A percentile compares a stretch with the other conserved stretches of the same genome.
These are phyloP conservation scores for Aspergillus hiratsukae DNA, from an alignment of 2,329 filamentous ascomycete species.

Conservation along the genomic window DNA sequence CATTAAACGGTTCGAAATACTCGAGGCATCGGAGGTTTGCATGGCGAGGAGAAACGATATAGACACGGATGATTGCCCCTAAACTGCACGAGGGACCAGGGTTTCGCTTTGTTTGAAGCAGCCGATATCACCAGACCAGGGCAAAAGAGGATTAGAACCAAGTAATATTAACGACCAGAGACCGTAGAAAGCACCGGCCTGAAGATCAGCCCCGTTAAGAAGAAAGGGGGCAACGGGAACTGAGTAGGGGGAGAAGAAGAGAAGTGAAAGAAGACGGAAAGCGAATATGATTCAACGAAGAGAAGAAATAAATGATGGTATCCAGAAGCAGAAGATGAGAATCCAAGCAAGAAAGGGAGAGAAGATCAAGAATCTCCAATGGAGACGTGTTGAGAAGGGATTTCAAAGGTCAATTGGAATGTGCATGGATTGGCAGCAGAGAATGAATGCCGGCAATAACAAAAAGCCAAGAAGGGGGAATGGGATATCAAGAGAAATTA, in stretches of 20 bases:
- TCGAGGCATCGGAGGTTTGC: conserved; percentile 73
- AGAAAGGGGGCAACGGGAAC: conserved; percentile 9
- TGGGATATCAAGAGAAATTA: conserved; percentile 1
- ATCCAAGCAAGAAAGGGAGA: conserved; percentile 14
- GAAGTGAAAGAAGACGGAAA: conserved; percentile 5
- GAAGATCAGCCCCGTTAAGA: conserved; percentile 16
- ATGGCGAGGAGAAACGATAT: conserved; percentile 59
- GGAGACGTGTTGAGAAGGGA: conserved; percentile 28
- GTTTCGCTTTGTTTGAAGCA: conserved; percentile 26
- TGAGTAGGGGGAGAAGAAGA: conserved; percentile 14
- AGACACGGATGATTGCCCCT: conserved; percentile 77
- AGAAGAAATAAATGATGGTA: background rate
- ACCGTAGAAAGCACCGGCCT: conserved; percentile 12
- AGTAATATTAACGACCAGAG: conserved; percentile 11
- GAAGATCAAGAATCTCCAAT: conserved; percentile 20
- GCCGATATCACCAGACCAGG: conserved; percentile 16
- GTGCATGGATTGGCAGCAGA: conserved; percentile 16
- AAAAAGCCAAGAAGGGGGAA: conserved; percentile 2
- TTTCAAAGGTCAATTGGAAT: conserved; percentile 30
- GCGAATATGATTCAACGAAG: background rate
- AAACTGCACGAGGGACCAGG: conserved; percentile 72
- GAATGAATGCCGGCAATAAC: conserved; percentile 5
- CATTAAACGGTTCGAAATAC: conserved; percentile 60
- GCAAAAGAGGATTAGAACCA: conserved; percentile 11
- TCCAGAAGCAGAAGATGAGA: background rate